Conservation (phyloP, 768 basidiomycete species). For the Suillus subalutaceus region DNA sequence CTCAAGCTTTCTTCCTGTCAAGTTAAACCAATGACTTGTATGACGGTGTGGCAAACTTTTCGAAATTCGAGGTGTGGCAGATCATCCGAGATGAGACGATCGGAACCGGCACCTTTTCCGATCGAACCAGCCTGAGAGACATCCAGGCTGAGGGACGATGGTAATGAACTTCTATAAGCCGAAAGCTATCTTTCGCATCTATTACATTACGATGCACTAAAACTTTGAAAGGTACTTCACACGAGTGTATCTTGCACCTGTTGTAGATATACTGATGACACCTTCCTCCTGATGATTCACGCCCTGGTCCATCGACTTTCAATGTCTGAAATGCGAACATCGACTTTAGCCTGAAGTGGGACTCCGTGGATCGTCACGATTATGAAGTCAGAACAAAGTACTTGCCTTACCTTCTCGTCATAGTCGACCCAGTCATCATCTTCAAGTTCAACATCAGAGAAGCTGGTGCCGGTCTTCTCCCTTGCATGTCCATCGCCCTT, state of each 20-base stretch:
- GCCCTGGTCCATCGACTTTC: conserved; percentile 71
- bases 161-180: not conserved
- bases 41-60: conserved; percentile 20
- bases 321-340: conserved; percentile 73
- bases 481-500: conserved; percentile 73
- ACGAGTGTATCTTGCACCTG: not conserved
- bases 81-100: conserved; percentile 8
- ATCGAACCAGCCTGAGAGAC: conserved; percentile 32
- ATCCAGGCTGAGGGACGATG: conserved; percentile 11
- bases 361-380: not conserved
- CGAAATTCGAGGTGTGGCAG: conserved; percentile 13
- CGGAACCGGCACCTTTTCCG: not conserved
- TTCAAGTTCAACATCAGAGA: conserved; percentile 70
- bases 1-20: too few species aligned
- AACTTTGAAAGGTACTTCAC: not conserved
- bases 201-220: not conserved
- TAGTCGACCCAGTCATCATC: conserved; percentile 82
- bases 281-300: conserved; percentile 26
- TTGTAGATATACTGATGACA: not conserved
- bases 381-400: not conserved
- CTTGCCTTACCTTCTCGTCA: conserved; percentile 77
- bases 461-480: conserved; percentile 63
- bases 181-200: not conserved
- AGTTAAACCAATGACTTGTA: not conserved
- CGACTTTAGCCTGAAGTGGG: conserved; percentile 50